These are phyloP conservation scores for Leccinum disarticulatum DNA, from an alignment of 768 basidiomycete genomes.

Conservation along the genomic window DNA sequence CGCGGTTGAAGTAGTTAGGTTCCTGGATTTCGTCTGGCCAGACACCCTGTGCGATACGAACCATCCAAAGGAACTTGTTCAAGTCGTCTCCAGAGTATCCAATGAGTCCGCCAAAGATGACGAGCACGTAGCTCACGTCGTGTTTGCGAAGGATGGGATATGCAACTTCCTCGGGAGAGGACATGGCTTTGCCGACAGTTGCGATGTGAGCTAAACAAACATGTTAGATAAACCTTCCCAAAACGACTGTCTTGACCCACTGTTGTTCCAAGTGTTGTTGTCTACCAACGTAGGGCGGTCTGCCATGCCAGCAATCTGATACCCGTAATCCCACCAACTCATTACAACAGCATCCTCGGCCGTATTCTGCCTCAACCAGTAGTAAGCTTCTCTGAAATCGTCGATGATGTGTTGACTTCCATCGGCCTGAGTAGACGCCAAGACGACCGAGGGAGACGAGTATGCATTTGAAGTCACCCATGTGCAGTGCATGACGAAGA, in stretches of 20 bases:
- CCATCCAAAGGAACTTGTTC: conserved; percentile 99
- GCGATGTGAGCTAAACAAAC: conserved; percentile 81
- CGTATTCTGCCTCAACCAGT: conserved; percentile 97
- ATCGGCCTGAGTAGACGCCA: conserved; percentile 75
- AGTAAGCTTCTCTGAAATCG: conserved; percentile 99
- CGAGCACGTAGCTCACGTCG: conserved; percentile 94
- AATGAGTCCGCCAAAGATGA: conserved; percentile 95
- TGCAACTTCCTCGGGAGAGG: conserved; percentile 88
- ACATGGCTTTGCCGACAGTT: conserved; percentile 99
- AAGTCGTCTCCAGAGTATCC: conserved; percentile 99
- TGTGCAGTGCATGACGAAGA: conserved; percentile 96
- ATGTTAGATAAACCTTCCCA: conserved; percentile 7
- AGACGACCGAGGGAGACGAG: conserved; percentile 96
- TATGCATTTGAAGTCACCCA: conserved; percentile 95
- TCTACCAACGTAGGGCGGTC: conserved; percentile 95
- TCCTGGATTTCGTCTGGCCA: conserved; percentile 99
- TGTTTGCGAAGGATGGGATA: conserved; percentile 97
- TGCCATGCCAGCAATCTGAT: conserved; percentile 99
- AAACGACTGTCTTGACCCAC: conserved; percentile 45
- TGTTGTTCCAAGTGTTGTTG: conserved; percentile 99
- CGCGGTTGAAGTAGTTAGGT: conserved; percentile 89
- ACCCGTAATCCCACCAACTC: conserved; percentile 99
- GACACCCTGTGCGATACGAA: conserved; percentile 89
- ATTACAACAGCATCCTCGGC: conserved; percentile 89
- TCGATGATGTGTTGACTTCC: conserved; percentile 95